Evolutionary conservation across 306 rosid species (phyloP), one percentile per base, ranked within the genome.

Genomic region (Prunus kanzakura): DNA sequence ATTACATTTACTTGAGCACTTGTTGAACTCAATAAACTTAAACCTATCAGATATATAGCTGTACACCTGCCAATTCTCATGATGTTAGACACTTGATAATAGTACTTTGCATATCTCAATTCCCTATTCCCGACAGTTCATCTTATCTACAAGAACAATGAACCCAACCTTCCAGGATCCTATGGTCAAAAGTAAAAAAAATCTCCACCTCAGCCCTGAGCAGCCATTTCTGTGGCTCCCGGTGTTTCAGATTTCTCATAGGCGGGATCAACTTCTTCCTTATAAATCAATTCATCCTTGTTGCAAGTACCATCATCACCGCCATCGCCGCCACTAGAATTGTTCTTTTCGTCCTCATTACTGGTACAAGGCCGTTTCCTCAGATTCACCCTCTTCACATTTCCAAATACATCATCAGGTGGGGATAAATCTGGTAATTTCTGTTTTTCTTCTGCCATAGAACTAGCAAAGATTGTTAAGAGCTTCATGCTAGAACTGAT

Each of bases 61-160:
- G 84, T 88, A 87, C 85, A 85, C 86, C 81, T 73, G 46, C 73
- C 69, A 74, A 76, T 78, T 68, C 66, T 73, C 82, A 80, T 73
- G 66, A 32, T 52, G 81, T 78, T 64, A 85, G 73, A 78, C 75
- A 82, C 77, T 76, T 41, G 54, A 38, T 43, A 16, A 11, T 18
- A 61, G 50, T 68, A 83, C 76, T 78, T 83, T 29, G 73, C 70
- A 72, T 74, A 77, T 79, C 68, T 78, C 83, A 70, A 6, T 13
- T 16, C 11, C 45, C 20, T 18, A 9, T 64, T 76, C 71, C 81
- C 79, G 7, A 65, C 60, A 66, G 69, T 68, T 79, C 78, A n/a
- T 75, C 70, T 75, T 85, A 88, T 88, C 67, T 85, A 91, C 92
- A 87, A 69, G 60, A 76, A 72, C 78, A 56, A 76, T 11, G 74